Conservation (phyloP, 2,329 filamentous ascomycete species). For the Verticillium tricorpus region DNA sequence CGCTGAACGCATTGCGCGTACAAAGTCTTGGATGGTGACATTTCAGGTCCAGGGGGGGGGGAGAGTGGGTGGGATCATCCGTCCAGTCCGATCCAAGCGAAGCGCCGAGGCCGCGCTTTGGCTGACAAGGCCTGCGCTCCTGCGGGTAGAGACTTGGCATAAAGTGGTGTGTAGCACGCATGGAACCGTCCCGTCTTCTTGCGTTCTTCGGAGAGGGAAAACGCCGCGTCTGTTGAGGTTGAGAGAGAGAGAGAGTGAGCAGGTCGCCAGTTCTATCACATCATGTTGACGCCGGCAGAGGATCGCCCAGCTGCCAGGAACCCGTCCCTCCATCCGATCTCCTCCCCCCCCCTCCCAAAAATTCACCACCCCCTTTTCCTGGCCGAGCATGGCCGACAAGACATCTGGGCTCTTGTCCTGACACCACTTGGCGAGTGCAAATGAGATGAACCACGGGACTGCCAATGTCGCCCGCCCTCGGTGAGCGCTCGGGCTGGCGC, state of each 20-base stretch:
- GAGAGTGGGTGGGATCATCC: background rate
- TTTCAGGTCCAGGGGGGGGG: background rate
- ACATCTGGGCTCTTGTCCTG: background rate
- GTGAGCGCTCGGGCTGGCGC: too few relatives aligned
- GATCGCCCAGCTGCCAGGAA: background rate
- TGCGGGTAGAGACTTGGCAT: background rate
- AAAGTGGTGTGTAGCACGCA: background rate
- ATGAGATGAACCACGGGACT: background rate
- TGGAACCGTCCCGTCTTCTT: background rate
- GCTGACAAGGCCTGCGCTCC: background rate
- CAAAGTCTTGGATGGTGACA: background rate
- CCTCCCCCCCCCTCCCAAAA: background rate
- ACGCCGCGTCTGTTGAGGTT: background rate
- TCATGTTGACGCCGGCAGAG: background rate
- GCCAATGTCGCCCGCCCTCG: background rate
- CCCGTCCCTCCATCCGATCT: background rate
- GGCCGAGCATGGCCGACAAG: background rate
- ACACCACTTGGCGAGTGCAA: background rate
- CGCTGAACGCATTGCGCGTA: background rate
- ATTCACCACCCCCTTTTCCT: background rate
- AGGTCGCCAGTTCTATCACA: background rate
- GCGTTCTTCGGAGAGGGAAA: background rate
- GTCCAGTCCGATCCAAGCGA: background rate
- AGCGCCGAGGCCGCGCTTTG: too few relatives aligned
- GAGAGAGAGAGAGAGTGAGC: too few relatives aligned